Evolutionary conservation across 2,329 filamentous ascomycete species (phyloP), one percentile per base, ranked within the genome.

Genomic region (Shiraia bambusicola): DNA sequence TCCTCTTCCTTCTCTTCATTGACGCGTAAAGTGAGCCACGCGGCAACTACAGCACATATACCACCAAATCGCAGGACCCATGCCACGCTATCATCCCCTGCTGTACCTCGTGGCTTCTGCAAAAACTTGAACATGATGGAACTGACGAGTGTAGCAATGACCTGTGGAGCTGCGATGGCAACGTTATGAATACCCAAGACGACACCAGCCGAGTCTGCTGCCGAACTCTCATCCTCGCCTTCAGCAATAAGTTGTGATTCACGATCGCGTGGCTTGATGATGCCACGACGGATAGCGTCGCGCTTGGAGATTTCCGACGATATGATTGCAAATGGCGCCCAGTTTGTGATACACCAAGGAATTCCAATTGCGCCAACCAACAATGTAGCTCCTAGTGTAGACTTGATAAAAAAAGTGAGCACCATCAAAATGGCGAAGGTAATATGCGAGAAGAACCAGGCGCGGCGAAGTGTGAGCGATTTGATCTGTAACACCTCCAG

Each of bases 121-220:
- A 92, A 79, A 28, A 85, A 73, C 61, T 82, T 84, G 73, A 97
- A 97, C 49, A 97, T 87, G 45, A 86, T 74, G 61, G 86, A 90
- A 45, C 88, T 92, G 16, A 87, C 82, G 19, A 96, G 72, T 5
- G 90, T 96, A 9, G 92, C 90, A 40, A 96, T 78, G 47, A 96
- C 91, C 65, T 97, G 92, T 1, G 92, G 92, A 4, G 89, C 84
- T 1, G 91, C 89, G 54, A 97, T 87, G 12, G 91, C 86, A 72
- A 97, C 92, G 67, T 97, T 97, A 74, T 97, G 92, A 40, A 97
- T 90, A 7, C 92, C 92, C 2, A 97, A 78, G 31, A 97, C 89
- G 28, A 96, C 87, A 29, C 92, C 90, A 4, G 90, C 88, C 63
- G 93, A 86, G 58, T 91, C 87, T 2, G 81, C 75, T 30, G 81